Base-by-base conservation (phyloP, 495 filamentous ascomycete species). In the Achaetomiella virescens region DNA sequence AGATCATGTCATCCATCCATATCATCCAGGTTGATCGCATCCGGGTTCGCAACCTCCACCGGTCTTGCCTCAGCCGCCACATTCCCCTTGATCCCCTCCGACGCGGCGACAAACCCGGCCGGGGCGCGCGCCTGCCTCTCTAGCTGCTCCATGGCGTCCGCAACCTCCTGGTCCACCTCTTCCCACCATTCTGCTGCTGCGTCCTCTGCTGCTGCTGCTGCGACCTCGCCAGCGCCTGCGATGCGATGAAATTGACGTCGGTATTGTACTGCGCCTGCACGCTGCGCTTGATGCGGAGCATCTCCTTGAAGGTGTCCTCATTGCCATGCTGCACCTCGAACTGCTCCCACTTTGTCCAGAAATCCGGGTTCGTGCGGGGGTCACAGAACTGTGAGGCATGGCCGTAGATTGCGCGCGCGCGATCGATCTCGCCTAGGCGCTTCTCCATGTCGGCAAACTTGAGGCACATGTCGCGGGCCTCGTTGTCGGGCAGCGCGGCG, bases 361-460 rank as follows among this genome's bases (percentile, higher is more conserved):
- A 99, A 2, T 73, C 81, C 2, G 89, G 86, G 58, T 87, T 90
- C 2, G 89, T 95, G 17, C 93, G 79, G 15, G 93, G 93, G 72
- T 99, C 93, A 71, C 90, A 95, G 75, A 97, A 99, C 66, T 99
- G 93, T 14, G 89, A 95, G 17, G 88, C 93, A 66, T 99, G 93
- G 10, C 90, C 93, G 63, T 92, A 99, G 57, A 99, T 96, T 7
- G 90, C 90, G 61, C 93, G 79, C 7, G 93, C 92, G 40, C 95
- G 84, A 68, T 99, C 93, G 66, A 99, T 96, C 70, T 99, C 93
- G 51, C 93, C 93, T 0, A 99, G 83, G 18, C 93, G 71, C 62
- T 95, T 82, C 78, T 99, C 93, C 95, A 97, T 97, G 68, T 99
- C 93, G 9, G 93, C 95, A 59, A 97, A 99, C 67, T 97, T 97